Base-by-base conservation (phyloP, 306 rosid species). In the Gleditsia sinensis region DNA sequence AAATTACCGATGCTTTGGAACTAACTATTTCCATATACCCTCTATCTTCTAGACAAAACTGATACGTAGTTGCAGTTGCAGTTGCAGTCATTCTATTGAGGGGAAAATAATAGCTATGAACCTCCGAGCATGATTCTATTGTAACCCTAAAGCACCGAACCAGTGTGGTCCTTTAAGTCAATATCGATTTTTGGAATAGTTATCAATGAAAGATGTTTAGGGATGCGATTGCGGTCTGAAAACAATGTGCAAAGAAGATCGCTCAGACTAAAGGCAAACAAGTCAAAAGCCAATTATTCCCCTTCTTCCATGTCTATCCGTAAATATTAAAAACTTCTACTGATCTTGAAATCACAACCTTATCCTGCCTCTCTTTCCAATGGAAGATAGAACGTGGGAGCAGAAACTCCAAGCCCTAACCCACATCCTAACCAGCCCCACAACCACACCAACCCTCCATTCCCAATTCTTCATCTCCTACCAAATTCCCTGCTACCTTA, bases 361-460 rank as follows among this genome's bases (percentile, higher is more conserved):
- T 61, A 51, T 60, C 20, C 1, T n/a, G n/a, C n/a, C n/a, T n/a
- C n/a, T 2, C 21, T 34, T 9, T 25, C 10, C 7, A 9, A 75
- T 85, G 80, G 89, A 92, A 54, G 85, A 81, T 48, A 51, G 88
- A 58, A 70, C 81, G 11, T 90, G 95, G 97, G 85, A 82, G 28
- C 80, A 81, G 48, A 91, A 81, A 37, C 60, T 88, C 5, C 67
- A 88, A 32, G 92, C 93, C 81, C 42, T 94, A 63, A 90, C 95
- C 21, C 98, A 94, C 78, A 71, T 90, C 83, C 81, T 94, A 24
- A 88, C 88, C 23, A 88, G 76, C 81, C 96, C 98, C 50, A 84
- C 91, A 68, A 64, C 28, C 36, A 68, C 81, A 14, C 97, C 96
- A 12, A 21, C 72, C 17, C 97, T 91, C 42, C 85, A 92, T 62